phyloP scores from a whole-genome alignment of 345 rosid species.

The Acer negundo region DNA sequence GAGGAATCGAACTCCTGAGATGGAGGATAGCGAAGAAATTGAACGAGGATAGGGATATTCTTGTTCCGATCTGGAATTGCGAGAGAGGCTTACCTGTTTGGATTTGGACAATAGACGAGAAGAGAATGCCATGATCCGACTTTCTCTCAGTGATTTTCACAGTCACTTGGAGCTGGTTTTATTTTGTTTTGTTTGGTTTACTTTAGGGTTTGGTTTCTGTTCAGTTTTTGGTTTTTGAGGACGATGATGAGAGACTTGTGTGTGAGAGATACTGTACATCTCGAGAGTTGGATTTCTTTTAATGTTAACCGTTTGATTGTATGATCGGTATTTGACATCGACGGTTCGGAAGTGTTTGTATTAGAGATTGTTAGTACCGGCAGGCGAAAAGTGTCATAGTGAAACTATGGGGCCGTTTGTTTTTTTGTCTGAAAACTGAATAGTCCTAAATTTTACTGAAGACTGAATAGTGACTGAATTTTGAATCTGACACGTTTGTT shows the following conservation, averaged over 20 bases:
- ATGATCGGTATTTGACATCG: neutral
- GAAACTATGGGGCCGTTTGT: too few relatives aligned
- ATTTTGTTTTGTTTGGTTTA: neutral
- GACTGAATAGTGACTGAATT: too few relatives aligned
- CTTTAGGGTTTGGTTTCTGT: slow-evolving; percentile 19
- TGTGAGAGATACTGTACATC: neutral
- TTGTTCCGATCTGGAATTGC: slow-evolving; percentile 14
- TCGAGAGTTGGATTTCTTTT: neutral
- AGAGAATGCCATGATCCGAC: slow-evolving; percentile 61
- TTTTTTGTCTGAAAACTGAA: too few relatives aligned
- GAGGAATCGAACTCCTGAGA: too few relatives aligned
- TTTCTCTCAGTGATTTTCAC: neutral
- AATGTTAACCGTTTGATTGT: neutral
- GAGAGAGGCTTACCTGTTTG: slow-evolving; percentile 59
- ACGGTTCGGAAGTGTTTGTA: slow-evolving; percentile 8
- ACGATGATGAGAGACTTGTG: neutral
- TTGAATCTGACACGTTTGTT: too few relatives aligned
- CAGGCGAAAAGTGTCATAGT: too few relatives aligned
- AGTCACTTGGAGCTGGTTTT: neutral
- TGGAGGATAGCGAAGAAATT: neutral
- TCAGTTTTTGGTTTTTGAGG: neutral
- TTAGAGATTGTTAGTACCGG: neutral
- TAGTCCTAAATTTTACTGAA: too few relatives aligned
- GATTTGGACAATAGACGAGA: slow-evolving; percentile 75
- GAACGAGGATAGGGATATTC: slow-evolving; percentile 5